A percentile compares a stretch with the other conserved stretches of the same genome.
Conservation (phyloP, 2,329 filamentous ascomycete genomes). For the Pseudogymnoascus sp. region DNA sequence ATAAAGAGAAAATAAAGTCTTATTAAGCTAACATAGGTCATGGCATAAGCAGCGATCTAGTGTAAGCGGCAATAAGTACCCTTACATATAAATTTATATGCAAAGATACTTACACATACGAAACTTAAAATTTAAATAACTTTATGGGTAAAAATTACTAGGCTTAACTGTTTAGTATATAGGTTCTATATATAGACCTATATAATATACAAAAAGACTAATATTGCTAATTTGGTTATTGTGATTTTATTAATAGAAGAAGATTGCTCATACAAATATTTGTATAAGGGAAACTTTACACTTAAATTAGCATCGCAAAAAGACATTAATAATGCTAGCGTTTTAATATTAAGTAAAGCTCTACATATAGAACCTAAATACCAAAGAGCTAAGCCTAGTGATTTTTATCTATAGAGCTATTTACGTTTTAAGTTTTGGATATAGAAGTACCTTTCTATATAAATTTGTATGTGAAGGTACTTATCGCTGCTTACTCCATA, state of each 20-base stretch:
- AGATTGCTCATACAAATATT: background rate
- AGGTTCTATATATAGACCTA: background rate
- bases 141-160: background rate
- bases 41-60: too few species aligned
- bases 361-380: background rate
- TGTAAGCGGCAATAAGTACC: too few species aligned
- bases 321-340: background rate
- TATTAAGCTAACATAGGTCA: too few species aligned
- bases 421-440: too few species aligned
- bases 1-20: too few species aligned
- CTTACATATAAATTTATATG: too few species aligned
- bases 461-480: too few species aligned
- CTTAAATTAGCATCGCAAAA: background rate
- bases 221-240: background rate
- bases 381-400: background rate
- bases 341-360: background rate
- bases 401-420: background rate
- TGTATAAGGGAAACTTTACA: background rate
- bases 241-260: too few species aligned
- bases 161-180: background rate
- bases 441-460: too few species aligned
- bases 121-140: background rate
- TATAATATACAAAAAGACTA: background rate
- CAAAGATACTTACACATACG: too few species aligned
- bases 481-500: too few species aligned